Evolutionary conservation across 768 basidiomycete genomes (phyloP).

Genomic region (Mrakia gelida): DNA sequence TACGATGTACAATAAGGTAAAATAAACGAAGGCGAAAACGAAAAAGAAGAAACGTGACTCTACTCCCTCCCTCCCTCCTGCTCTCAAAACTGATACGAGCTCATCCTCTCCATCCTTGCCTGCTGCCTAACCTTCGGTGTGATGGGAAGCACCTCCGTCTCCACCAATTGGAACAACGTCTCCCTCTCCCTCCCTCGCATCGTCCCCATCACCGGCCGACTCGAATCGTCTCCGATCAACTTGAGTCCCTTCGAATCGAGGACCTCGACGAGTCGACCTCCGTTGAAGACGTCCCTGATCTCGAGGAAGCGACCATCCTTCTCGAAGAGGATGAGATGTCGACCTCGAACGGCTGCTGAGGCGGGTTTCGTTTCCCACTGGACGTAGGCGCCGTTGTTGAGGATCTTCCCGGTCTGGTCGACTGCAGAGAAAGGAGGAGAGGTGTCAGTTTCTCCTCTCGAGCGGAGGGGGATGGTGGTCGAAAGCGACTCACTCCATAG

Average conservation of each 20-base stretch:
- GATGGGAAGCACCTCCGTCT: constrained; percentile 7
- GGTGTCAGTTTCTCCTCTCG: too few species aligned
- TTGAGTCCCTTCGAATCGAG: not conserved
- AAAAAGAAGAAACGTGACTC: not conserved
- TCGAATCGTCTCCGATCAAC: constrained; percentile 12
- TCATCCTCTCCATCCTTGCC: not conserved
- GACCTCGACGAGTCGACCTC: constrained; percentile 9
- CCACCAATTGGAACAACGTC: constrained; percentile 5
- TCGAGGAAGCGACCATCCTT: constrained; percentile 23
- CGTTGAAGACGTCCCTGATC: constrained; percentile 10
- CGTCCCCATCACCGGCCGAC: constrained; percentile 2
- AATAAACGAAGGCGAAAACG: not conserved
- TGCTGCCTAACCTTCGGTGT: not conserved
- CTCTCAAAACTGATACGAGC: not conserved
- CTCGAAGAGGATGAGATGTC: constrained; percentile 18
- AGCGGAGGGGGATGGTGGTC: too few species aligned
- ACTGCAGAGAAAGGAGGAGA: not conserved
- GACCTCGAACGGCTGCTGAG: constrained; percentile 22
- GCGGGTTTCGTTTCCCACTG: constrained; percentile 23
- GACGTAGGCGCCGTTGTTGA: constrained; percentile 28
- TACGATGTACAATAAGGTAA: too few species aligned
- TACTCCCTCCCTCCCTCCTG: not conserved
- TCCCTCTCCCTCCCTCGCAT: not conserved
- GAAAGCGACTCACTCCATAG: constrained; percentile 14
- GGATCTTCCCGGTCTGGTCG: constrained; percentile 1